phyloP scores from a whole-genome alignment of 2,329 filamentous ascomycete species.

The Clonostachys rhizophaga region DNA sequence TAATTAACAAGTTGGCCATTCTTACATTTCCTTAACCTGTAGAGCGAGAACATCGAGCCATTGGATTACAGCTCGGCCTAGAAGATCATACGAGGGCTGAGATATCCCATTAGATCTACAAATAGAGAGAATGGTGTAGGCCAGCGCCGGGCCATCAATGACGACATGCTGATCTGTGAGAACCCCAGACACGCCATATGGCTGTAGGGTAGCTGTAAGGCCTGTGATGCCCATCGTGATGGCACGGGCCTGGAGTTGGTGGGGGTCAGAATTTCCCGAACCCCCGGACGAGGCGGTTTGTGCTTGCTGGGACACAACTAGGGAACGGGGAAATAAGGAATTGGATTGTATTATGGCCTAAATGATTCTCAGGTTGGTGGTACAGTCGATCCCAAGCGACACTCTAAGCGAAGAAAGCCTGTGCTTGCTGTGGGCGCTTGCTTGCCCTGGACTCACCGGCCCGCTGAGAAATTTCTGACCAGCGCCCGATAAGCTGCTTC shows the following conservation, averaged over 20 bases:
- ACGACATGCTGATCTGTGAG: constrained; percentile 39
- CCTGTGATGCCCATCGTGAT: constrained; percentile 54
- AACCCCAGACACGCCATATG: constrained; percentile 37
- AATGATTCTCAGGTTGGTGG: too few species aligned
- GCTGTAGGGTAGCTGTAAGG: constrained; percentile 46
- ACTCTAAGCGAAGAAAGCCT: too few species aligned
- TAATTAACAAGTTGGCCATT: too few species aligned
- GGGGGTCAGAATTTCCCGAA: background rate
- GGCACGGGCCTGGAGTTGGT: background rate
- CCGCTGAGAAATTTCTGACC: too few species aligned
- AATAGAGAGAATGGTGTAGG: constrained; percentile 65
- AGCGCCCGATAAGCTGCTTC: too few species aligned
- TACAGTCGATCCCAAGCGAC: too few species aligned
- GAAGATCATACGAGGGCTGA: constrained; percentile 57
- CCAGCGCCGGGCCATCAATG: constrained; percentile 76
- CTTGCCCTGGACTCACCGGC: too few species aligned
- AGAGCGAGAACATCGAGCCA: constrained; percentile 59
- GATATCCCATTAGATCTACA: constrained; percentile 45
- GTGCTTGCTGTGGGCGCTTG: too few species aligned
- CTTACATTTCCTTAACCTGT: constrained; percentile 17
- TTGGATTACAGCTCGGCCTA: constrained; percentile 51
- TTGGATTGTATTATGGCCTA: too few species aligned
- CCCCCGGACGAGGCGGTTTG: too few species aligned
- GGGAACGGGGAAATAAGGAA: too few species aligned
- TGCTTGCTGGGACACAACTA: too few species aligned